Evolutionary conservation across 805 yeast species (phyloP).

Genomic region (Yamadazyma insecticola): DNA sequence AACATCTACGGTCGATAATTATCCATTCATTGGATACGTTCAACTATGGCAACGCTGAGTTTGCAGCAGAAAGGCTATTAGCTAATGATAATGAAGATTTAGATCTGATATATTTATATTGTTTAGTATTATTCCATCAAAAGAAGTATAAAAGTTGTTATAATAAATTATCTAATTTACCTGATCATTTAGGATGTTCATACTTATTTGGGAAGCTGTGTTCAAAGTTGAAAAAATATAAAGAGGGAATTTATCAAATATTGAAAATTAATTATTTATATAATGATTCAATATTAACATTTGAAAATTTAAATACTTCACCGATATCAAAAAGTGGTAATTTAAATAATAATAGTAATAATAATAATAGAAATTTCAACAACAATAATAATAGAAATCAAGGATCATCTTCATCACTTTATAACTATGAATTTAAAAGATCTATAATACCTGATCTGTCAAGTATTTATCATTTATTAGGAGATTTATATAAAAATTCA

Average conservation of each 20-base stretch:
- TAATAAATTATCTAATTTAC: conserved; percentile 30
- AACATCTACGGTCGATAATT: conserved; percentile 53
- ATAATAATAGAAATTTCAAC: conserved; percentile 17
- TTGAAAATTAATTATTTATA: conserved; percentile 25
- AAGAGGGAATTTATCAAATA: conserved; percentile 56
- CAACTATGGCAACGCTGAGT: conserved; percentile 70
- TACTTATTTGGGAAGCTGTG: conserved; percentile 72
- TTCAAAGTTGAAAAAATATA: conserved; percentile 46
- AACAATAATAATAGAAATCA: too few species aligned
- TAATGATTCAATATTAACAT: conserved; percentile 16
- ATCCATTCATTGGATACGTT: conserved; percentile 70
- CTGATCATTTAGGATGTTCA: conserved; percentile 65
- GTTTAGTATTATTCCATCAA: conserved; percentile 58
- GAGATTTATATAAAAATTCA: conserved; percentile 54
- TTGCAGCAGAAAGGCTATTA: conserved; percentile 75
- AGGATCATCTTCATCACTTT: too few species aligned
- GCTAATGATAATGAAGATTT: conserved; percentile 55
- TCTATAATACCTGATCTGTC: conserved; percentile 60
- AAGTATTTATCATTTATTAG: conserved; percentile 62
- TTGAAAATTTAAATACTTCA: background rate
- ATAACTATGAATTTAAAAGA: conserved; percentile 37
- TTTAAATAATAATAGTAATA: conserved; percentile 13
- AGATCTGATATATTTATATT: conserved; percentile 66
- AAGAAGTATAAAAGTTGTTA: conserved; percentile 61
- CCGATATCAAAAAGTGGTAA: conserved; percentile 1